Evolutionary conservation across 805 yeast genomes (phyloP).

Genomic region (Wickerhamiella galacta): DNA sequence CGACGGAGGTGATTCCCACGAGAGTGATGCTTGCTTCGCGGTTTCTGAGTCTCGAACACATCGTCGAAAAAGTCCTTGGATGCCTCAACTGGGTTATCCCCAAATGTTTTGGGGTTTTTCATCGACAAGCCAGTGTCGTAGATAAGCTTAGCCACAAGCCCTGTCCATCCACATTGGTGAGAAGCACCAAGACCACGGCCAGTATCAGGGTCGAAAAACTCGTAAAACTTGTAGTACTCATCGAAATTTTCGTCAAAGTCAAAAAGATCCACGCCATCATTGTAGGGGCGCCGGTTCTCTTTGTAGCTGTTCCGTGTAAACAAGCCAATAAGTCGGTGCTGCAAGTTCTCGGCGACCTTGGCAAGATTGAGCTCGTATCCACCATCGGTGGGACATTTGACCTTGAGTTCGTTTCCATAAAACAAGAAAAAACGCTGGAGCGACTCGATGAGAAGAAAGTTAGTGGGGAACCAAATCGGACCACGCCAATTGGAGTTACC

Average conservation of each 20-base stretch:
- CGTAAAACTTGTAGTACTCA: conserved; percentile 65
- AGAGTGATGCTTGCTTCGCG: conserved; percentile 6
- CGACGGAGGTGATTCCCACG: conserved; percentile 14
- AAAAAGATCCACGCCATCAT: conserved; percentile 32
- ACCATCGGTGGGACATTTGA: conserved; percentile 67
- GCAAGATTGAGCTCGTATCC: conserved; percentile 15
- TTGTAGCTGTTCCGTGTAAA: conserved; percentile 46
- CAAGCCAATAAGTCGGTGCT: conserved; percentile 65
- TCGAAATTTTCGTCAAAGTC: conserved; percentile 55
- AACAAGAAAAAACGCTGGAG: conserved; percentile 74
- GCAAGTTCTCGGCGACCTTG: conserved; percentile 69
- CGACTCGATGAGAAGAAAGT: conserved; percentile 70
- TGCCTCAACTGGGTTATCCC: conserved; percentile 20
- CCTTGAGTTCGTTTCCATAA: conserved; percentile 71
- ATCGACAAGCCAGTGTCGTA: conserved; percentile 63
- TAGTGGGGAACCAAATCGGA: conserved; percentile 93
- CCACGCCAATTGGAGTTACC: conserved; percentile 97
- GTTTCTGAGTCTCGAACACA: conserved; percentile 11
- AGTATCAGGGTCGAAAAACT: conserved; percentile 85
- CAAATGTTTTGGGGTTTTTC: conserved; percentile 22
- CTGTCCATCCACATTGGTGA: conserved; percentile 96
- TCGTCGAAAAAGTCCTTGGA: conserved; percentile 25
- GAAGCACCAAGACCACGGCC: conserved; percentile 89
- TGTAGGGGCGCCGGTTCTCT: conserved; percentile 53
- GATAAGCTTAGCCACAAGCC: conserved; percentile 78